phyloP scores from a whole-genome alignment of 208 protist genomes.

The Leishmania turanica region DNA sequence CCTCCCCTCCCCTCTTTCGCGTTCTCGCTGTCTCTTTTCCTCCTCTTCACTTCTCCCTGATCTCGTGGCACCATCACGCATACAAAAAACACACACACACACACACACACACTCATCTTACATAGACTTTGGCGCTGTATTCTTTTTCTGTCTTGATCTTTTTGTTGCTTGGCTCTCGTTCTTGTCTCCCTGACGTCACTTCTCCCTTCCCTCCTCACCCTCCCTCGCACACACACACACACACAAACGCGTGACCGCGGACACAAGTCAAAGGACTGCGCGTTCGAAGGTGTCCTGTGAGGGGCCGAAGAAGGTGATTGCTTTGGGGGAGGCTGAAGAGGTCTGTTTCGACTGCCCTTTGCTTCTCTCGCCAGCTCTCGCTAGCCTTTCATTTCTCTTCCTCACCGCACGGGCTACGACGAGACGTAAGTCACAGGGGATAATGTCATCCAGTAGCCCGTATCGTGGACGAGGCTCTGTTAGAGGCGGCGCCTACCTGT shows the following conservation, averaged over 20 bases:
- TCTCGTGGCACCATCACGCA: background rate
- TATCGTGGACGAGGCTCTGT: conserved; percentile 1
- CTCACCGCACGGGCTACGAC: background rate
- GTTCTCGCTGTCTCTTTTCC: background rate
- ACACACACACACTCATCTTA: background rate
- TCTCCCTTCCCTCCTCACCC: background rate
- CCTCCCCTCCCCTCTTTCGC: background rate
- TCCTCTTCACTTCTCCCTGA: background rate
- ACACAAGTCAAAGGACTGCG: background rate
- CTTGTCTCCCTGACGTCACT: background rate
- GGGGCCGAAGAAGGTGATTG: background rate
- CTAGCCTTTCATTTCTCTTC: background rate
- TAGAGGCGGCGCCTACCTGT: background rate
- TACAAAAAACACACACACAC: too few species aligned
- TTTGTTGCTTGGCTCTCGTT: background rate
- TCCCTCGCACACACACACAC: background rate
- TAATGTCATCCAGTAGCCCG: conserved; percentile 1
- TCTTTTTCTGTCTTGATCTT: background rate
- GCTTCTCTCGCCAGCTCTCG: background rate
- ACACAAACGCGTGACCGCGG: background rate
- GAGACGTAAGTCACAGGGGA: background rate
- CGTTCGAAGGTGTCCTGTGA: background rate
- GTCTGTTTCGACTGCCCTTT: background rate
- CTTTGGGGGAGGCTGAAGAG: background rate
- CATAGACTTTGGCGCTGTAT: background rate